Percentiles rank a stretch among this genome's conserved stretches.
phyloP scores from a whole-genome alignment of 805 yeast species.

The Candida suzukii region DNA sequence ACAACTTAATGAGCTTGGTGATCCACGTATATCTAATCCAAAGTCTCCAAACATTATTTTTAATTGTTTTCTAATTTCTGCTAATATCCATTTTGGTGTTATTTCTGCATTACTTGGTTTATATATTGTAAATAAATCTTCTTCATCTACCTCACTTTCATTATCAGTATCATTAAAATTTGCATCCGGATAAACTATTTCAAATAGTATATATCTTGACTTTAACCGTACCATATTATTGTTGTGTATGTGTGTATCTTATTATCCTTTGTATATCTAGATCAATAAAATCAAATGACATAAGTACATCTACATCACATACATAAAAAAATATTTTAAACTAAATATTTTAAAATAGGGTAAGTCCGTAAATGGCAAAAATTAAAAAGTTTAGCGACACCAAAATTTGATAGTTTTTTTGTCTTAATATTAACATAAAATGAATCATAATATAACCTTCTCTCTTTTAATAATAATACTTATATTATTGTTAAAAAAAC shows the following conservation, averaged over 20 bases:
- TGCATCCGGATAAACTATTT: slow-evolving; percentile 59
- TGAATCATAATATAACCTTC: too few relatives aligned
- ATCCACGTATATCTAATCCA: slow-evolving; percentile 62
- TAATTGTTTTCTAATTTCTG: slow-evolving; percentile 48
- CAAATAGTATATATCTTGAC: slow-evolving; percentile 78
- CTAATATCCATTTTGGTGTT: slow-evolving; percentile 41
- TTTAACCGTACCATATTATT: slow-evolving; percentile 76
- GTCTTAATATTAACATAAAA: too few relatives aligned
- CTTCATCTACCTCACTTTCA: slow-evolving; percentile 2
- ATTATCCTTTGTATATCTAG: too few relatives aligned
- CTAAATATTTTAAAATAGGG: too few relatives aligned
- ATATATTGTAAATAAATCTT: slow-evolving; percentile 12
- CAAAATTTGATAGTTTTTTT: too few relatives aligned
- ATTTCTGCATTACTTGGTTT: slow-evolving; percentile 41
- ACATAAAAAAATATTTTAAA: too few relatives aligned
- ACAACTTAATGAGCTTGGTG: slow-evolving; percentile 43
- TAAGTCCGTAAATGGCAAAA: too few relatives aligned
- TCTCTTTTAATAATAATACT: too few relatives aligned
- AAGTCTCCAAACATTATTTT: slow-evolving; percentile 69
- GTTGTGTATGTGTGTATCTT: background rate
- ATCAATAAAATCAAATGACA: too few relatives aligned
- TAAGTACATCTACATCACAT: too few relatives aligned
- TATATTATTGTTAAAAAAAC: too few relatives aligned
- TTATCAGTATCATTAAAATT: background rate
- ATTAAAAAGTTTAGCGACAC: too few relatives aligned